Conservation (phyloP, 495 filamentous ascomycete genomes). For the Trichoderma gamsii region DNA sequence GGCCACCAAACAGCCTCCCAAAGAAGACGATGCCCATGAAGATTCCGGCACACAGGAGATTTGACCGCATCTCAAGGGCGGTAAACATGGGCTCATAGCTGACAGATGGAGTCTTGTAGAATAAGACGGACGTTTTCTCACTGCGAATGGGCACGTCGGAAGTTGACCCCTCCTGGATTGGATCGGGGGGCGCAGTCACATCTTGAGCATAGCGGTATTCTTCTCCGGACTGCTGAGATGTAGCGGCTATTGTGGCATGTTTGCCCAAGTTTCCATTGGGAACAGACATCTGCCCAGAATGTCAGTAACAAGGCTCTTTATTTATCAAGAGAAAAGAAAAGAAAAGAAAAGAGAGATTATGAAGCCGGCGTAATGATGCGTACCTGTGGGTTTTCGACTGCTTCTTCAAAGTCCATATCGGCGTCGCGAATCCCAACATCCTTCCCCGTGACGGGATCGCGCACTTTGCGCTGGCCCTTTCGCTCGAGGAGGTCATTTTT, state of each 20-base stretch:
- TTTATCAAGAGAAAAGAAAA: no score
- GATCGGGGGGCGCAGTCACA: slow-evolving; percentile 84
- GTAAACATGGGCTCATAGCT: slow-evolving; percentile 82
- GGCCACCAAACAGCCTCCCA: slow-evolving; percentile 72
- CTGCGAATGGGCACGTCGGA: slow-evolving; percentile 92
- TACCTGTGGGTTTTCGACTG: slow-evolving; percentile 59
- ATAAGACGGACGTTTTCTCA: slow-evolving; percentile 92
- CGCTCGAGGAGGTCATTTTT: slow-evolving; percentile 34
- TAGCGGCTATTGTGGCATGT: slow-evolving; percentile 60
- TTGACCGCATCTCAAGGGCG: slow-evolving; percentile 64
- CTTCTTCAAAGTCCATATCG: slow-evolving; percentile 59
- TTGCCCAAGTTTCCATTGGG: slow-evolving; percentile 83
- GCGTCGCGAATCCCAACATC: slow-evolving; percentile 86
- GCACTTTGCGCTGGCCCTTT: slow-evolving; percentile 58
- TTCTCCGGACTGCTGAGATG: slow-evolving; percentile 48
- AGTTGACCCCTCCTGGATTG: slow-evolving; percentile 68
- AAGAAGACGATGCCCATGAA: slow-evolving; percentile 66
- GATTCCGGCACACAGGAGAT: slow-evolving; percentile 59
- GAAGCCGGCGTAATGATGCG: background rate
- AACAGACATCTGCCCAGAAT: slow-evolving; percentile 58
- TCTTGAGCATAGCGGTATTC: slow-evolving; percentile 84
- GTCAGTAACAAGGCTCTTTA: background rate
- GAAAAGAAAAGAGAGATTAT: no score
- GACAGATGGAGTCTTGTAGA: slow-evolving; percentile 86
- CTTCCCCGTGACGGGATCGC: slow-evolving; percentile 80